phyloP scores from a whole-genome alignment of 495 filamentous ascomycete species.

The Trichoderma gamsii region DNA sequence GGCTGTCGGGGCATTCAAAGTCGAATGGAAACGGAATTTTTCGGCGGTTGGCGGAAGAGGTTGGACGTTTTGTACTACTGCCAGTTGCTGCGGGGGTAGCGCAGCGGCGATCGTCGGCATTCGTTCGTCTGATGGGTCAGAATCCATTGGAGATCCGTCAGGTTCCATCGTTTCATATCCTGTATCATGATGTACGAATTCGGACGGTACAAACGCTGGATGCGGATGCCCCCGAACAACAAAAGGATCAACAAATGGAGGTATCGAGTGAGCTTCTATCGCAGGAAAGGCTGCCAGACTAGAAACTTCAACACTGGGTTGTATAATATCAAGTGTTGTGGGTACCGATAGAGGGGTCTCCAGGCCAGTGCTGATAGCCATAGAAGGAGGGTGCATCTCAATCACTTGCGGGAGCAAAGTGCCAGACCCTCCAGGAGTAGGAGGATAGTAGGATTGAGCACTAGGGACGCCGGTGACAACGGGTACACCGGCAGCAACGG shows the following conservation, averaged over 20 bases:
- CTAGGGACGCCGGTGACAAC: neutral
- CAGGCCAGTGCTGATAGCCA: slow-evolving; percentile 44
- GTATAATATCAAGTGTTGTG: slow-evolving; percentile 53
- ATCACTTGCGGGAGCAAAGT: slow-evolving; percentile 80
- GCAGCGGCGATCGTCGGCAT: slow-evolving; percentile 44
- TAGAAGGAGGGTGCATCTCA: slow-evolving; percentile 81
- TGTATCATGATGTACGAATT: slow-evolving; percentile 70
- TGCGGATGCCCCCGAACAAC: slow-evolving; percentile 44
- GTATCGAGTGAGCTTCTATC: slow-evolving; percentile 61
- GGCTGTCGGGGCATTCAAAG: slow-evolving; percentile 89
- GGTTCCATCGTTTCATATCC: slow-evolving; percentile 73
- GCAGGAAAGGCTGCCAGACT: slow-evolving; percentile 48
- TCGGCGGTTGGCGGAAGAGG: slow-evolving; percentile 38
- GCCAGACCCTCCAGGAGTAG: slow-evolving; percentile 78
- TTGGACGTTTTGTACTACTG: slow-evolving; percentile 32
- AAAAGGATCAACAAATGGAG: slow-evolving; percentile 69
- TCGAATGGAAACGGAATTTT: slow-evolving; percentile 87
- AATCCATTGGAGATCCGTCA: slow-evolving; percentile 57
- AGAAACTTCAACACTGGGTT: slow-evolving; percentile 51
- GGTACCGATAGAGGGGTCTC: slow-evolving; percentile 81
- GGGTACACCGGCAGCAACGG: neutral
- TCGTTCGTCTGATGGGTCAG: slow-evolving; percentile 38
- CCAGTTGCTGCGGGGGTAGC: slow-evolving; percentile 26
- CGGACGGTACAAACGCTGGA: slow-evolving; percentile 67
- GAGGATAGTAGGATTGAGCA: slow-evolving; percentile 81